A percentile compares a stretch with the other conserved stretches of the same genome.
phyloP scores from a whole-genome alignment of 352 stramenopile genomes.

The Plasmopara viticola region DNA sequence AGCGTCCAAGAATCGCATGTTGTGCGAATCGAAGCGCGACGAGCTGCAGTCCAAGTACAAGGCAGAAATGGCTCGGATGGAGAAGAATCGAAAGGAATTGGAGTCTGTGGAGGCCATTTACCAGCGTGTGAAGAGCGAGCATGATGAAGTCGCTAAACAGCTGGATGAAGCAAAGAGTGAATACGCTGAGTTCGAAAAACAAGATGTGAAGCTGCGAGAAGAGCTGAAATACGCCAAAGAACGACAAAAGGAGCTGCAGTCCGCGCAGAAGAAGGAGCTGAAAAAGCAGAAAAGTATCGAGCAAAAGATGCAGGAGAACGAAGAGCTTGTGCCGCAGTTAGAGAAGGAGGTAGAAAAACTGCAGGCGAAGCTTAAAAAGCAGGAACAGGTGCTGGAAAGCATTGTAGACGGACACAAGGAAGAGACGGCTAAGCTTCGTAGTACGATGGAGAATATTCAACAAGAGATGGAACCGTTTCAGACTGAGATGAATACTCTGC shows the following conservation, averaged over 20 bases:
- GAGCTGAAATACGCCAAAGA: slow-evolving; percentile 95
- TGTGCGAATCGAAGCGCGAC: slow-evolving; percentile 56
- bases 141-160: slow-evolving; percentile 79
- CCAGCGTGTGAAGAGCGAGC: slow-evolving; percentile 71
- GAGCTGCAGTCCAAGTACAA: slow-evolving; percentile 76
- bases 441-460: slow-evolving; percentile 68
- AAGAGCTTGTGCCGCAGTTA: slow-evolving; percentile 84
- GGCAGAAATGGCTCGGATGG: slow-evolving; percentile 62
- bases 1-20: slow-evolving; percentile 61
- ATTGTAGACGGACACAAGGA: slow-evolving; percentile 75
- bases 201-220: slow-evolving; percentile 97
- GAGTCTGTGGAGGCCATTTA: slow-evolving; percentile 78
- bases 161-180: slow-evolving; percentile 89
- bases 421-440: slow-evolving; percentile 62
- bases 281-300: slow-evolving; percentile 88
- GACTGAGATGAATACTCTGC: slow-evolving; percentile 59
- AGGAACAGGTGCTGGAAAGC: slow-evolving; percentile 86
- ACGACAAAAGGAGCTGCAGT: slow-evolving; percentile 89
- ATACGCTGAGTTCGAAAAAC: slow-evolving; percentile 94
- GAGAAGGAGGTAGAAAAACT: slow-evolving; percentile 77
- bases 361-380: slow-evolving; percentile 62
- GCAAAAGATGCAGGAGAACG: slow-evolving; percentile 78
- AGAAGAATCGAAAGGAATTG: slow-evolving; percentile 73
- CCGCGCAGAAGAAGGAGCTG: slow-evolving; percentile 83
- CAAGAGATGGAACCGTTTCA: slow-evolving; percentile 77